Evolutionary conservation across 2,329 filamentous ascomycete species (phyloP), one percentile per base, ranked within the genome.

Genomic region (Byssochlamys sp.): DNA sequence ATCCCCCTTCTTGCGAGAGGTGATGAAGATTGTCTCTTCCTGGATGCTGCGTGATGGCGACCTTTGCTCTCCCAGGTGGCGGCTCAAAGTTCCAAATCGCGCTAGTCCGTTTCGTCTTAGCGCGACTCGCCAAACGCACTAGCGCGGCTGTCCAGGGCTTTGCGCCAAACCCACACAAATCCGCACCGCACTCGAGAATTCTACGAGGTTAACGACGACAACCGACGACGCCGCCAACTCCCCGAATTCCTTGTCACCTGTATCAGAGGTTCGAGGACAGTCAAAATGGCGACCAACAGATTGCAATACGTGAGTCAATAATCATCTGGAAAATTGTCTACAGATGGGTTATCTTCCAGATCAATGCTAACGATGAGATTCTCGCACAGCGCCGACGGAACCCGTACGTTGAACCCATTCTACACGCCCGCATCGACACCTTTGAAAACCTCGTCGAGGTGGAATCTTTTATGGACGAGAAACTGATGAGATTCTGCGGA

Each of bases 331-430:
- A 45, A 45, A 9, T 45, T 9, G 19, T 45, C n/a, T 9, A 19
- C n/a, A 19, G n/a, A 45, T 9, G n/a, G 1, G 12, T 14, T 45
- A 45, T 45, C 14, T 24, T 19, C 14, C 19, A 19, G 19, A 45
- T 7, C 12, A 14, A 60, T 66, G 58, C 66, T 73, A 65, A 74
- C 66, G 54, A 62, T 57, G 51, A 60, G 57, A 19, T 61, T 61
- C 59, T 60, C 54, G 29, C 60, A 54, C 72, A 88, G 83, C 85
- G 87, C 80, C 86, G 87, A 77, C 85, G 87, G 77, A 90, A 90
- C 81, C 84, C 84, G 87, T 90, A 84, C 80, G 87, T 86, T 67
- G 59, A 61, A 59, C 65, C 53, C 60, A 61, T 60, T 55, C 31
- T 5, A 29, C 45, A 27, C 6, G 19, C 14, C 24, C 52, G 19